Conservation (phyloP, 176 grass and related monocot species). For the Phoenix dactylifera region DNA sequence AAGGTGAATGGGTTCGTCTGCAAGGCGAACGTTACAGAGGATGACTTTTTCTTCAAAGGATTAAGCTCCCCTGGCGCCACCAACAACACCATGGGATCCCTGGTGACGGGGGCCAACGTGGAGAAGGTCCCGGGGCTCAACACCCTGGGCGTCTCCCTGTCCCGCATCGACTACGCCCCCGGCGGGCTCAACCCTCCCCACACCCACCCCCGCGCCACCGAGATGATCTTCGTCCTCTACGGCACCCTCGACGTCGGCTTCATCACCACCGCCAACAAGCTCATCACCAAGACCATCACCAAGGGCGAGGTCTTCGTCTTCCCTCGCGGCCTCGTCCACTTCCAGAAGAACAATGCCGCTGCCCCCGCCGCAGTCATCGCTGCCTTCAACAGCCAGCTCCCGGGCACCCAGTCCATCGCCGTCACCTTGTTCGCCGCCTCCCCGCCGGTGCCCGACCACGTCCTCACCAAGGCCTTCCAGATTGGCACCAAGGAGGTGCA, state of each 20-base stretch:
- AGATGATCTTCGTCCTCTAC: slow-evolving; percentile 65
- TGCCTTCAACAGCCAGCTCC: slow-evolving; percentile 77
- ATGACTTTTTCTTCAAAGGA: slow-evolving; percentile 59
- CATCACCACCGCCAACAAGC: slow-evolving; percentile 57
- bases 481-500: slow-evolving; percentile 23
- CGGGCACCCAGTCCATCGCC: slow-evolving; percentile 58
- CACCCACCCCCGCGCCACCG: slow-evolving; percentile 71
- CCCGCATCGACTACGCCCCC: slow-evolving; percentile 59
- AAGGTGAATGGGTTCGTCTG: slow-evolving; percentile 69
- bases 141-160: slow-evolving; percentile 67
- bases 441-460: slow-evolving; percentile 31
- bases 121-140: slow-evolving; percentile 47
- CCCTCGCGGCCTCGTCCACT: slow-evolving; percentile 57
- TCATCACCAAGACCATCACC: slow-evolving; percentile 40
- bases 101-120: slow-evolving; percentile 49
- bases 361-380: slow-evolving; percentile 39
- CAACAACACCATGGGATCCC: slow-evolving; percentile 25
- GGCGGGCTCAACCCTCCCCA: slow-evolving; percentile 60
- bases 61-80: slow-evolving; percentile 42
- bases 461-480: slow-evolving; percentile 65
- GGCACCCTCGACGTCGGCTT: slow-evolving; percentile 68
- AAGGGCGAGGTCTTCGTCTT: slow-evolving; percentile 63
- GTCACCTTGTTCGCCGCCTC: slow-evolving; percentile 41
- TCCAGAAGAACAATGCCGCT: slow-evolving; percentile 52
- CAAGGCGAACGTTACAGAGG: slow-evolving; percentile 43